Percentiles rank a stretch among this genome's conserved stretches.
These are phyloP conservation scores for Ceratocystis smalleyi DNA, from an alignment of 2,329 filamentous ascomycete species.

Conservation along the genomic window DNA sequence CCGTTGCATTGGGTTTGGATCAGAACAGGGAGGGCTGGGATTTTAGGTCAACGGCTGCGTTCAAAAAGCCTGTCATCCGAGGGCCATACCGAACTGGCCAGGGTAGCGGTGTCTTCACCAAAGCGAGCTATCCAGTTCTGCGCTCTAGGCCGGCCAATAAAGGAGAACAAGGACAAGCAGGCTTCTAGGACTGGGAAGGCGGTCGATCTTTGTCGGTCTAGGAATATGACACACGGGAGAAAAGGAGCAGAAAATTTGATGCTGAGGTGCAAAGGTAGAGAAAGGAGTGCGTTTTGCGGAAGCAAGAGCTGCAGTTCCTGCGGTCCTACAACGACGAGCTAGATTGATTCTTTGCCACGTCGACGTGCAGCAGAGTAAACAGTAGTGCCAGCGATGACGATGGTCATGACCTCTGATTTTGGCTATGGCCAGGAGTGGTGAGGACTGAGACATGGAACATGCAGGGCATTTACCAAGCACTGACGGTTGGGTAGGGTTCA, in stretches of 20 bases:
- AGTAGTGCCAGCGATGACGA: neutral
- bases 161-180: neutral
- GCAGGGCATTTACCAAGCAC: neutral
- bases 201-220: neutral
- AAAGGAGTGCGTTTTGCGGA: neutral
- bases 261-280: neutral
- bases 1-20: neutral
- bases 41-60: neutral
- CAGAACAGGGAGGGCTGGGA: neutral
- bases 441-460: neutral
- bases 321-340: neutral
- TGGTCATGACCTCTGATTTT: neutral
- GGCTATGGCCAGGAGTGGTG: neutral
- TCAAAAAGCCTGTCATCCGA: neutral
- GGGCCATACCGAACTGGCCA: neutral
- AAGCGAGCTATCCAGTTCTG: neutral
- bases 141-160: neutral
- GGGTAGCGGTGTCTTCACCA: neutral
- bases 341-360: conserved; percentile 4
- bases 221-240: neutral
- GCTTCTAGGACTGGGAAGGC: neutral
- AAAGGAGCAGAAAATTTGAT: neutral
- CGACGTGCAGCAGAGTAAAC: neutral
- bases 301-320: neutral
- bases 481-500: neutral